Percentiles rank a stretch among this genome's conserved stretches.
Conservation (phyloP, 768 basidiomycete species). For the Gymnopilus dilepis region DNA sequence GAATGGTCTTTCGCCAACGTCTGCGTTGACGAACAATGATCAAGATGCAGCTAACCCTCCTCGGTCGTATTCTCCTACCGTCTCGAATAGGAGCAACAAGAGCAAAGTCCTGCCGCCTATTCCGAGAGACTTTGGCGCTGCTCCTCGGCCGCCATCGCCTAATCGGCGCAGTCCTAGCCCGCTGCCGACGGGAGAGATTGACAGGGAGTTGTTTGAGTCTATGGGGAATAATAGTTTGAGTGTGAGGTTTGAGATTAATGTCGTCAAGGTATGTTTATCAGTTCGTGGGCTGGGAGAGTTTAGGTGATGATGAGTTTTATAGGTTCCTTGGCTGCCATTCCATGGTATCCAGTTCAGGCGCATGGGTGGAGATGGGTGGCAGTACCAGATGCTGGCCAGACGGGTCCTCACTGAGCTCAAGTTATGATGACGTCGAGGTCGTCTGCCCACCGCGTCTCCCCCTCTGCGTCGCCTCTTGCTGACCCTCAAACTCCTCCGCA, state of each 20-base stretch:
- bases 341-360: slow-evolving; percentile 97
- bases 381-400: slow-evolving; percentile 95
- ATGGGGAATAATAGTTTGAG: slow-evolving; percentile 80
- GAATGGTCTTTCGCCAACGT: slow-evolving; percentile 32
- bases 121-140: slow-evolving; percentile 65
- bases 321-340: slow-evolving; percentile 93
- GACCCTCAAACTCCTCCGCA: neutral
- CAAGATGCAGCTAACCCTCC: slow-evolving; percentile 35
- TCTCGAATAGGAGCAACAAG: slow-evolving; percentile 64
- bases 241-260: slow-evolving; percentile 95
- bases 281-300: neutral
- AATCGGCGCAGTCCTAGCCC: slow-evolving; percentile 53
- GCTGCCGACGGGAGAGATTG: slow-evolving; percentile 69
- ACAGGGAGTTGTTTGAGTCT: slow-evolving; percentile 71
- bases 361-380: slow-evolving; percentile 91
- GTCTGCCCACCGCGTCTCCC: too few species aligned
- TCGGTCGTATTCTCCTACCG: slow-evolving; percentile 39
- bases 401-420: slow-evolving; percentile 89
- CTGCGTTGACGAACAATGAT: slow-evolving; percentile 26
- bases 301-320: slow-evolving; percentile 13
- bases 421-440: slow-evolving; percentile 40
- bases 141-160: slow-evolving; percentile 30
- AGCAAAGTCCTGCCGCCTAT: slow-evolving; percentile 78
- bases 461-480: neutral
- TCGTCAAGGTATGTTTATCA: slow-evolving; percentile 81